Evolutionary conservation across 805 yeast genomes (phyloP), one percentile per base, ranked within the genome.

Genomic region (Kazachstania viticola): DNA sequence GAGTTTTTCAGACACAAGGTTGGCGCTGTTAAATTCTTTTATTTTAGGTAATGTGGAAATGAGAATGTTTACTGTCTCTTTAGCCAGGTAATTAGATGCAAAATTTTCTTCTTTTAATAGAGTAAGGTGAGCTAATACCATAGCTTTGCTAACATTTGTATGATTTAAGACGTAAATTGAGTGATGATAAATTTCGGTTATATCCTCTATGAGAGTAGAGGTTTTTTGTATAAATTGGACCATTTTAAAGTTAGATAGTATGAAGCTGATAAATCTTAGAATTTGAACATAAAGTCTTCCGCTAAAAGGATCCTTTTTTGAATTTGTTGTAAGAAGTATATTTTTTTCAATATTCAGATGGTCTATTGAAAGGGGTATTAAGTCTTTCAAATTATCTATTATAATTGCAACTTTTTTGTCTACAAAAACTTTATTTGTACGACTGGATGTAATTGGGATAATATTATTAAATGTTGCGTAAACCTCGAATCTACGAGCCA

Each of bases 381-480:
- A 28, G 2, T 17, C 29, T 13, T 38, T 33, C 28, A 53, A 27
- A 28, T 40, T 39, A 11, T 42, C 38, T 13, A 47, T 39, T 3
- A 54, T 15, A 5, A 44, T 25, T 8, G 32, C 34, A 4, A 38
- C 27, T 27, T 47, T 49, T 22, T 35, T 39, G 9, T 50, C 45
- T n/a, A n/a, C n/a, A n/a, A n/a, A n/a, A n/a, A n/a, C n/a, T n/a
- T 17, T 17, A 6, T 12, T 17, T 8, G 30, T 5, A 23, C 9
- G n/a, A n/a, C 37, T 25, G 9, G 40, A 21, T 7, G 29, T 24
- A 3, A 34, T 17, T 9, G 53, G 51, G 18, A 52, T 35, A 9
- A 54, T 45, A 29, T 46, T 50, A 27, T 51, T 52, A 27, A 54
- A 46, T 3, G 59, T 52, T 3, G 58, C 58, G 36, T 49, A 54